Evolutionary conservation across 164 flowering plant species (phyloP), one percentile per base, ranked within the genome.

Genomic region (Sedum album): DNA sequence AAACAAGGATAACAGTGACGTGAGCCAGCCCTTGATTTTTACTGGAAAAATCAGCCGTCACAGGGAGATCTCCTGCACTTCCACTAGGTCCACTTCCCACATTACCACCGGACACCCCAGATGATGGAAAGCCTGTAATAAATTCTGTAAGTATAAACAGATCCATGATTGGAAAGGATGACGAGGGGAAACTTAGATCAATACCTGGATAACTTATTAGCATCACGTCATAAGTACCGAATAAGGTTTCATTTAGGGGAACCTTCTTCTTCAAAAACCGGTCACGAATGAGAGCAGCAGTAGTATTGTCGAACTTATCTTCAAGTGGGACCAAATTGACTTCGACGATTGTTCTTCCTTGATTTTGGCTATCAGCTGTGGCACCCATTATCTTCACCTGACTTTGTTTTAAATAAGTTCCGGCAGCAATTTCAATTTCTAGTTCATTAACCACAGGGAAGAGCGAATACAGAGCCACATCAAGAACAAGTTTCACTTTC

Each of bases 331-430:
- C 91, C 85, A 95, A 77, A 76, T 91, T 78, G 64, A 92, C 82
- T 66, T 88, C 90, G 60, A 95, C 92, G 23, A 85, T 73, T 41
- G 97, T 86, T 69, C 74, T 91, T 64, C 80, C 96, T 74, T 87
- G 92, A 78, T 87, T 79, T 68, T 81, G 82, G 75, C 73, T 78
- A 78, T 91, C 96, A 72, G 94, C 88, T 78, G 69, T 82, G 0
- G 96, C 99, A 72, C 97, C 99, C 85, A 83, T 80, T 73, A 94
- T 92, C 73, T 79, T 82, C 49, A 94, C 97, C 80, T 94, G 99
- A 79, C 94, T 90, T 74, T 88, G 97, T 72, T 82, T 80, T 64
- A 94, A 76, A 81, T 88, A 94, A 42, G 85, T 85, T 65, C 96
- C 96, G 21, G 78, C 83, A 39, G 99, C 97, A 82, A 94, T 71